Percentiles rank a stretch among this genome's conserved stretches.
phyloP scores from a whole-genome alignment of 805 yeast genomes.

The Scheffersomyces amazonensis region DNA sequence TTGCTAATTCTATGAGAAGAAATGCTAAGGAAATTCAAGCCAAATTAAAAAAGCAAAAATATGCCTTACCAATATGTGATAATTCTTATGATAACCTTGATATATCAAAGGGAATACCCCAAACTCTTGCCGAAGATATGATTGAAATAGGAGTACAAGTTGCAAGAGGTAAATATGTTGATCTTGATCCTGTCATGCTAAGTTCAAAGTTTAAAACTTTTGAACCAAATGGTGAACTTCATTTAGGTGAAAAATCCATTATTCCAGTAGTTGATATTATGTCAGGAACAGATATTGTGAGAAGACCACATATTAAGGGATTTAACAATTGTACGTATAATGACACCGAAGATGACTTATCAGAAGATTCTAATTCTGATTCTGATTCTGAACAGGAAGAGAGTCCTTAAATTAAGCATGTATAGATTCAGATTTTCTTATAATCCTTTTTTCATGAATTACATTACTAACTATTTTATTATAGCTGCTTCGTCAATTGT shows the following conservation, averaged over 20 bases:
- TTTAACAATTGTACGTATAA: constrained; percentile 41
- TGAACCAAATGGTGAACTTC: constrained; percentile 13
- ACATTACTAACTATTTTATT: not conserved
- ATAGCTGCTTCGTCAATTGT: not conserved
- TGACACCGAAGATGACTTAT: constrained; percentile 20
- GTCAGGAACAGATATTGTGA: constrained; percentile 7
- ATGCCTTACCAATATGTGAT: constrained; percentile 29
- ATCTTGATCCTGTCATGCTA: constrained; percentile 42
- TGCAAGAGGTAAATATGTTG: constrained; percentile 48
- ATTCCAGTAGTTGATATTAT: constrained; percentile 5
- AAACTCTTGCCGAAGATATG: constrained; percentile 38
- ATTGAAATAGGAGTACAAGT: constrained; percentile 49
- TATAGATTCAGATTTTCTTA: too few species aligned
- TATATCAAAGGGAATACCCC: constrained; percentile 45
- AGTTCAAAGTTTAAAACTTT: constrained; percentile 40
- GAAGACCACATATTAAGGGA: constrained; percentile 15
- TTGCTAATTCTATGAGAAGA: constrained; percentile 20
- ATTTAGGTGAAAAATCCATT: constrained; percentile 2
- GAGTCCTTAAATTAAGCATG: too few species aligned
- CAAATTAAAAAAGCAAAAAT: constrained; percentile 13
- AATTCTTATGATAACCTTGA: constrained; percentile 30
- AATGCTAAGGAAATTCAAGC: constrained; percentile 20
- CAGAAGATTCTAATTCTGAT: constrained; percentile 2
- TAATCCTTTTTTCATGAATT: not conserved
- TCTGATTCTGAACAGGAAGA: constrained; percentile 3